Evolutionary conservation across 768 basidiomycete genomes (phyloP), one percentile per base, ranked within the genome.

Genomic region (Tremella yokohamensis): DNA sequence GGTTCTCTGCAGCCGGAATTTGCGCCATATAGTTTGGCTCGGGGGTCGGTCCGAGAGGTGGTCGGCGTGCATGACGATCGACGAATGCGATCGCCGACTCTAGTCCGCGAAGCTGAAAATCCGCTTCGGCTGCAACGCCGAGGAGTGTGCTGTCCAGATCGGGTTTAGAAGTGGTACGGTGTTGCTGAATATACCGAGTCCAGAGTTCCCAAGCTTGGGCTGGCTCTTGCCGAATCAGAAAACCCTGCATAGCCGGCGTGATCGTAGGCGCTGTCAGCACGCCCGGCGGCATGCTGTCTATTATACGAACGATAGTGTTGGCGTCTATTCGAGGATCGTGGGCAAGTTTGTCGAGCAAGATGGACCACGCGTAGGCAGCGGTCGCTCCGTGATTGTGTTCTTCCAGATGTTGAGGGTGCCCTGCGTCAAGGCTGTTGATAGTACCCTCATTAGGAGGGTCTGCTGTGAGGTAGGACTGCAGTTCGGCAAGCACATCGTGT

Each of bases 221-320:
- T 0, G 48, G 49, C 45, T 66, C 58, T 1, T 59, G 53, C 8
- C 65, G 62, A 2, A 44, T 24, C 8, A 56, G 18, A 4, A 70
- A 38, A 6, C 63, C 65, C 25, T 55, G 47, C 61, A 70, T 66
- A 37, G 64, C 45, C n/a, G 68, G 59, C 8, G 68, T 65, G 24
- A 66, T 42, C 6, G 61, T 57, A 22, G 57, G 62, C 2, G 60
- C 54, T 4, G 62, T 52, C 12, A 49, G 37, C 7, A 60, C 52
- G 1, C 50, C 34, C 11, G 37, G 49, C 11, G 61, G 58, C 11
- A 69, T 13, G 8, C 26, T 47, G 3, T 61, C 48, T 12, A 52
- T 50, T 38, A 69, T 42, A 9, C 50, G 48, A 11, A 63, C 11
- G 16, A 69, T 37, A 37, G 56, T 47, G n/a, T 59, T 52, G 8